Conservation (phyloP, 371 early-diverging fungal species). For the Actinomortierella ambigua region DNA sequence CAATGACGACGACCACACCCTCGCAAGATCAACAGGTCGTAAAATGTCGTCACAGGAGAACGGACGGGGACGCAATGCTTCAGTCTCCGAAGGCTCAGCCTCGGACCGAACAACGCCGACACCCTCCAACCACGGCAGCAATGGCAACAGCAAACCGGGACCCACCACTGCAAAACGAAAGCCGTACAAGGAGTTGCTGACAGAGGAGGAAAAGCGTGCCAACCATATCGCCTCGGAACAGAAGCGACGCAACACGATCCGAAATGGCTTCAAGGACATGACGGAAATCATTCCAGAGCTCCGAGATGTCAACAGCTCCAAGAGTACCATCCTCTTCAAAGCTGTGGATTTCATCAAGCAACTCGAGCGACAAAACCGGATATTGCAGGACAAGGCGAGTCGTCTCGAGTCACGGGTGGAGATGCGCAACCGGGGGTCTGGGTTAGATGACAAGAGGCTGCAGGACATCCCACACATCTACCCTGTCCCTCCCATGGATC, state of each 20-base stretch:
- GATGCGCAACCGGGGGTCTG: slow-evolving; percentile 22
- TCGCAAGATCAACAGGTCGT: slow-evolving; percentile 2
- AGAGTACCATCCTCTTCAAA: slow-evolving; percentile 50
- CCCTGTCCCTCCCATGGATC: slow-evolving; percentile 18
- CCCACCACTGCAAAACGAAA: slow-evolving; percentile 37
- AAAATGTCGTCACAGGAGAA: slow-evolving; percentile 5
- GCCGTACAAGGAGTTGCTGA: slow-evolving; percentile 71
- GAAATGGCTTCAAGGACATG: slow-evolving; percentile 47
- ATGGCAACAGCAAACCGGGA: slow-evolving; percentile 1
- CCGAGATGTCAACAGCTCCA: slow-evolving; percentile 48
- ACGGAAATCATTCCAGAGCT: slow-evolving; percentile 45
- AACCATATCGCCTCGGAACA: slow-evolving; percentile 80
- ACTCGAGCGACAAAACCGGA: slow-evolving; percentile 49
- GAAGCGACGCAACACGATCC: slow-evolving; percentile 44
- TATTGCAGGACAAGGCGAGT: slow-evolving; percentile 53
- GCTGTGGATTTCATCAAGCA: slow-evolving; percentile 50
- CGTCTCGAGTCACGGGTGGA: slow-evolving; percentile 52
- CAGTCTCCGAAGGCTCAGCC: slow-evolving; percentile 32
- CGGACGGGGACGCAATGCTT: slow-evolving; percentile 23
- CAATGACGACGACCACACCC: slow-evolving; percentile 17
- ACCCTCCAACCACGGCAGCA: background rate
- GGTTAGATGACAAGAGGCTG: slow-evolving; percentile 36
- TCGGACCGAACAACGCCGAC: slow-evolving; percentile 18
- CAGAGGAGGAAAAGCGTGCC: slow-evolving; percentile 91
- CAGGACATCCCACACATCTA: slow-evolving; percentile 47